Base-by-base conservation (phyloP, 768 basidiomycete species). In the Hericium rajendrae region DNA sequence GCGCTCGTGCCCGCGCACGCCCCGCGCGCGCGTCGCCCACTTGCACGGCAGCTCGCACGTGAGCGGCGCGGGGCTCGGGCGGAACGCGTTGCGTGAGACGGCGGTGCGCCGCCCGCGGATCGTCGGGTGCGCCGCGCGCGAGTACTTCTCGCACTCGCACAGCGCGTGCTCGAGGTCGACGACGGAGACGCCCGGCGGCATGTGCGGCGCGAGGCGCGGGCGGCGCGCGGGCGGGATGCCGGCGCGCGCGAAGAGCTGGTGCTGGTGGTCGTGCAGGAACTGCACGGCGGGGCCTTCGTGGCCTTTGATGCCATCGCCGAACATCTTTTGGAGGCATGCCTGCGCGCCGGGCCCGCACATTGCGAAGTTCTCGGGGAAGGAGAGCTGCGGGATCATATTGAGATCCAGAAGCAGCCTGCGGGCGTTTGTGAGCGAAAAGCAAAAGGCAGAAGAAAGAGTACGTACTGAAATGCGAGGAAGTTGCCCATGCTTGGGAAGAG, bases 71-170 rank as follows among this genome's bases (percentile, higher is more conserved):
- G 58, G 58, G 18, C 58, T 56, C 8, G 65, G 58, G 15, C 53
- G 55, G 57, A 64, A 68, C 15, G 38, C 53, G 54, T 39, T 40
- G 28, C 51, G 55, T n/a, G 57, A 70, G 37, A 80, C 64, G 56
- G 76, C 64, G 16, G 62, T 71, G 48, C 79, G 73, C 22, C 55
- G 56, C 20, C 66, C 62, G 48, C 71, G 74, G 56, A 83, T 65
- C 11, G 68, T 41, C 3, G 81, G 79, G 66, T 82, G 78, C 18
- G 69, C 72, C n/a, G 71, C 71, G 49, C 88, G 84, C 43, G 81
- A 74, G 64, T 90, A 91, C 65, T 90, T 88, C 71, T 89, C 86
- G 48, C 85, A 75, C 66, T 91, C 89, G 70, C 89, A 91, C 15
- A 91, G 70, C 1, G 83, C 75, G 66, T 91, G 89, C 71, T 91